Conservation (phyloP, 441 rosid species). For the Oxalis stricta region DNA sequence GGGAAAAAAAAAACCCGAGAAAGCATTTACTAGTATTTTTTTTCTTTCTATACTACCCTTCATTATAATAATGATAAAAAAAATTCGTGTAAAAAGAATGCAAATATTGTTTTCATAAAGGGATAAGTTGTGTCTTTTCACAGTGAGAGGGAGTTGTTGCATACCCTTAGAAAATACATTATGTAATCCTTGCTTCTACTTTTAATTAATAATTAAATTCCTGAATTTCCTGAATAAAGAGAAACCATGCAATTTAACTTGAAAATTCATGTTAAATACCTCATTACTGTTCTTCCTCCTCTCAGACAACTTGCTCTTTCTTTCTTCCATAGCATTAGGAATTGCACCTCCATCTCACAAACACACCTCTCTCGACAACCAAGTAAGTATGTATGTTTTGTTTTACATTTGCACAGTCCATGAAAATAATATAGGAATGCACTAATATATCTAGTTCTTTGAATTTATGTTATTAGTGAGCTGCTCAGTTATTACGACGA, state of each 20-base stretch:
- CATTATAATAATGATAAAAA: too few relatives aligned
- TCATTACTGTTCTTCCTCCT: slow-evolving; percentile 4
- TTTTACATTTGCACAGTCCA: neutral
- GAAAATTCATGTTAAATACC: slow-evolving; percentile 8
- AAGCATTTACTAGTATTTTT: too few relatives aligned
- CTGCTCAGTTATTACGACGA: slow-evolving; percentile 25
- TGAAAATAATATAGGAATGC: neutral
- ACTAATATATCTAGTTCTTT: slow-evolving; percentile 1
- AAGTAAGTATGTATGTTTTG: slow-evolving; percentile 7
- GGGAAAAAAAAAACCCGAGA: too few relatives aligned
- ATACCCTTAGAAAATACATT: neutral
- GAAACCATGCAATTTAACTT: neutral
- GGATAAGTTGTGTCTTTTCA: too few relatives aligned
- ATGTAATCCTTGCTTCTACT: neutral
- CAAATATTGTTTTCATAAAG: too few relatives aligned
- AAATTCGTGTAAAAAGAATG: too few relatives aligned
- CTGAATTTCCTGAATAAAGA: neutral
- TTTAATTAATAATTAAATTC: too few relatives aligned
- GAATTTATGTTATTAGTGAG: slow-evolving; percentile 42
- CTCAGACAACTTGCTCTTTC: slow-evolving; percentile 1
- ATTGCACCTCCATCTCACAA: slow-evolving; percentile 12
- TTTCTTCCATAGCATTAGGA: slow-evolving; percentile 12
- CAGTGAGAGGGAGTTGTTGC: neutral
- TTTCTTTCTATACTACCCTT: too few relatives aligned
- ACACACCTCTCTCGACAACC: neutral